Evolutionary conservation across 139 green algal genomes (phyloP).

Genomic region (Chlorella vulgaris): DNA sequence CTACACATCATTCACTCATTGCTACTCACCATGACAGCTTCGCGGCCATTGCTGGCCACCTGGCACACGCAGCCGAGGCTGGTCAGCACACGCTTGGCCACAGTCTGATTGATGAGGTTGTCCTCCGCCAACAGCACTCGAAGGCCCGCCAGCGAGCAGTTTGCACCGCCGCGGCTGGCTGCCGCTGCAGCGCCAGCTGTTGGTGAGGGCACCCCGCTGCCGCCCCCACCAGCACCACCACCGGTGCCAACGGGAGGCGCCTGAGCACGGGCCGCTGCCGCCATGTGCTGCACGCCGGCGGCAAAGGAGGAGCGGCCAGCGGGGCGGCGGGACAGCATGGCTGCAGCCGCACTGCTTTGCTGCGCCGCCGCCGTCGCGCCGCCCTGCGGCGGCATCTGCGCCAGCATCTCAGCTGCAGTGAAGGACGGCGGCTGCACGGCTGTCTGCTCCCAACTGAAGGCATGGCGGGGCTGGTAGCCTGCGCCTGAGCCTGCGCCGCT

Average conservation of each 20-base stretch:
- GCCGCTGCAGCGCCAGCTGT: constrained; percentile 13
- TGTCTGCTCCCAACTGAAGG: constrained; percentile 6
- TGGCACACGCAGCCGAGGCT: constrained; percentile 64
- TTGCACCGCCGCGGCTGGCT: not conserved
- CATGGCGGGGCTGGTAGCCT: constrained; percentile 7
- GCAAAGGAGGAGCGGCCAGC: constrained; percentile 26
- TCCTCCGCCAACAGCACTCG: constrained; percentile 85
- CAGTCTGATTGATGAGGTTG: constrained; percentile 90
- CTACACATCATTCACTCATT: too few species aligned
- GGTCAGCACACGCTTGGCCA: constrained; percentile 78
- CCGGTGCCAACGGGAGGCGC: too few species aligned
- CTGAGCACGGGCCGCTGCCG: not conserved
- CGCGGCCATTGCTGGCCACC: constrained; percentile 53
- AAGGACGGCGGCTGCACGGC: constrained; percentile 20
- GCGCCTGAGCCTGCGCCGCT: too few species aligned
- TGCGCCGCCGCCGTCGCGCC: not conserved
- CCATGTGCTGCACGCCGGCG: not conserved
- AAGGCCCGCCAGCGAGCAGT: constrained; percentile 30
- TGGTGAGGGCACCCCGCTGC: too few species aligned
- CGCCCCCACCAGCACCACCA: too few species aligned
- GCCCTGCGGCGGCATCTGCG: not conserved
- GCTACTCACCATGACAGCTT: constrained; percentile 56
- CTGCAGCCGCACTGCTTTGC: not conserved
- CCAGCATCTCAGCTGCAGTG: constrained; percentile 20
- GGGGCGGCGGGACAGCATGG: constrained; percentile 1